Evolutionary conservation across 257 asterid genomes (phyloP).

Genomic region (Rhazya stricta): DNA sequence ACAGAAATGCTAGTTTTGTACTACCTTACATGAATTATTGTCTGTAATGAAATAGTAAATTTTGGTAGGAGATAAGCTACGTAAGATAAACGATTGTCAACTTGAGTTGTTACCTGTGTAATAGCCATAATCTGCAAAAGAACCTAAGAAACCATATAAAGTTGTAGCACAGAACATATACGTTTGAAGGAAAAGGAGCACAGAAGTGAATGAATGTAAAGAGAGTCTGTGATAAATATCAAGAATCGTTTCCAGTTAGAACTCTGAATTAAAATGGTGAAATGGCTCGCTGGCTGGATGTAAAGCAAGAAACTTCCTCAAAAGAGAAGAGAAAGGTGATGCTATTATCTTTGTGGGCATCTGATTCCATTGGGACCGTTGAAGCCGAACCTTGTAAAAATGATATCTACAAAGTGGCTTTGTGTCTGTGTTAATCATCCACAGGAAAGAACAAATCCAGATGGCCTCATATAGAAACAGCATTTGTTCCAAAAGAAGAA

Average conservation of each 20-base stretch:
- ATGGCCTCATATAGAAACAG: slow-evolving; percentile 4
- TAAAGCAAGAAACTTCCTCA: not conserved
- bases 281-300: not conserved
- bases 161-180: too few species aligned
- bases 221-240: not conserved
- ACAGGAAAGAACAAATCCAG: not conserved
- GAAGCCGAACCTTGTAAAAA: not conserved
- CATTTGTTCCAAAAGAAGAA: slow-evolving; percentile 20
- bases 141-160: too few species aligned
- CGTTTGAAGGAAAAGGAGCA: not conserved
- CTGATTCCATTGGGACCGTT: not conserved
- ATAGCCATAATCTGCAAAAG: too few species aligned
- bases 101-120: too few species aligned
- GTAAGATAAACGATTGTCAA: too few species aligned
- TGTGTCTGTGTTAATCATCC: not conserved
- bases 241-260: not conserved
- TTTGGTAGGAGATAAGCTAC: too few species aligned
- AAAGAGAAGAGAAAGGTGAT: not conserved
- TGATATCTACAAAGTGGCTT: not conserved
- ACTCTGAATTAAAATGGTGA: not conserved
- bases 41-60: too few species aligned
- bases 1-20: too few species aligned
- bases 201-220: not conserved
- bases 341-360: not conserved
- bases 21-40: too few species aligned